Base-by-base conservation (phyloP, 1,139 yeast species). In the Suhomyces terraborum region DNA sequence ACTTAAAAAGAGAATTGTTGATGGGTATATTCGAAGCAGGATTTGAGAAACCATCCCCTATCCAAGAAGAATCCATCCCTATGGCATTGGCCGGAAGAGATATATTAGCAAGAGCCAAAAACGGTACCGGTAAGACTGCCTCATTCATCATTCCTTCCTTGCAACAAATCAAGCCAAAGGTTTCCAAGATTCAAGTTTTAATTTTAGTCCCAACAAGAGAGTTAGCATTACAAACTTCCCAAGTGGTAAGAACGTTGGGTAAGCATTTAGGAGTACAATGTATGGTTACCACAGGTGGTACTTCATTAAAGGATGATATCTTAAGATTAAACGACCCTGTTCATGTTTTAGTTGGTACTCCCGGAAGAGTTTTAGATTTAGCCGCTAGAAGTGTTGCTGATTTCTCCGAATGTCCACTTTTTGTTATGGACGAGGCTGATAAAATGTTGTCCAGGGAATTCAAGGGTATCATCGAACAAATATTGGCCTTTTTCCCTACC, bases 1-100 rank as follows among this genome's bases (percentile, higher is more conserved):
- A 83, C 56, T 79, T 93, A 56, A 89, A 88, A 62, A 80, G 98
- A 66, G 96, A 93, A 60, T 77, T 93, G 48, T 73, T 94, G 60
- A 94, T 93, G 98, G 98, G 98, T 25, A 93, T 93, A 54, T 93
- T 91, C 61, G 99, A 94, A 66, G 98, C 98, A 2, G 98, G 99
- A 34, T 93, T 93, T 59, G 99, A 93, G 64, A 88, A 87, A 61
- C 98, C 99, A 8, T 88, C 97, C 17, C 98, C 99, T 16, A 89
- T 93, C 59, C 99, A 93, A 69, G 98, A 93, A 70, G 98, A 91
- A 64, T 82, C 96, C 10, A 93, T 93, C 46, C 98, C 98, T 3
- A 87, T 89, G 62, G 97, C 98, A 1, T 76, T 93, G 39, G 85
- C 95, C 36, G 98, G 98, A 38, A 82, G 96, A 69, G 98, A 93